These are phyloP conservation scores for Hanseniaspora pseudoguilliermondii DNA, from an alignment of 805 yeast genomes.

Conservation along the genomic window DNA sequence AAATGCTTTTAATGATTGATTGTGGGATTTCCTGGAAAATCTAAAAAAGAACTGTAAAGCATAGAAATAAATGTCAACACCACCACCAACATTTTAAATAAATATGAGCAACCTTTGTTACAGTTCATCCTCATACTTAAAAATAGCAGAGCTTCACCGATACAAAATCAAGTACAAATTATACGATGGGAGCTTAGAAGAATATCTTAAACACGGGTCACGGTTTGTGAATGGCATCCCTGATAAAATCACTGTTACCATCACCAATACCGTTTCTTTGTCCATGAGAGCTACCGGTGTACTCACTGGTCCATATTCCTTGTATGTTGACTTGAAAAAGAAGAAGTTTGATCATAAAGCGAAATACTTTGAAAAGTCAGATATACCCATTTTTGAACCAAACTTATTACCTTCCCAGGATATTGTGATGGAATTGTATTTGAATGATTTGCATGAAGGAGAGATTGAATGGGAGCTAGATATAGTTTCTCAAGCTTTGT, in stretches of 20 bases:
- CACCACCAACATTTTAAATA: neutral
- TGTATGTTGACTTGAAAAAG: conserved; percentile 57
- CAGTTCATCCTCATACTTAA: conserved; percentile 39
- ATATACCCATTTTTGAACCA: conserved; percentile 65
- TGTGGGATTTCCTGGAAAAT: no score
- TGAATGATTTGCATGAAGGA: conserved; percentile 44
- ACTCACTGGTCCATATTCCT: conserved; percentile 55
- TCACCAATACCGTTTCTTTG: conserved; percentile 45
- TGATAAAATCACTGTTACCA: conserved; percentile 35
- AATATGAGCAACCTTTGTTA: conserved; percentile 17
- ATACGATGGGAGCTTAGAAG: conserved; percentile 16
- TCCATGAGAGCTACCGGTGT: conserved; percentile 52
- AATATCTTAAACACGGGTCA: neutral
- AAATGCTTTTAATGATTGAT: neutral
- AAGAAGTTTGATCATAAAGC: conserved; percentile 41
- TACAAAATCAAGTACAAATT: conserved; percentile 41
- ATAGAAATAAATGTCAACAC: neutral
- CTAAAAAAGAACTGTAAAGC: neutral
- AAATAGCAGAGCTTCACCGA: conserved; percentile 49
- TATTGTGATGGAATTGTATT: conserved; percentile 44
- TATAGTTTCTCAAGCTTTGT: conserved; percentile 56
- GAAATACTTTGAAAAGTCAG: conserved; percentile 51
- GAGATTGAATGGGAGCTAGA: conserved; percentile 59
- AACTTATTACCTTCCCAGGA: conserved; percentile 58
- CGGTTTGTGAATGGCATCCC: neutral